Conservation (phyloP, 2,329 filamentous ascomycete genomes). For the Neonectria sp. region DNA sequence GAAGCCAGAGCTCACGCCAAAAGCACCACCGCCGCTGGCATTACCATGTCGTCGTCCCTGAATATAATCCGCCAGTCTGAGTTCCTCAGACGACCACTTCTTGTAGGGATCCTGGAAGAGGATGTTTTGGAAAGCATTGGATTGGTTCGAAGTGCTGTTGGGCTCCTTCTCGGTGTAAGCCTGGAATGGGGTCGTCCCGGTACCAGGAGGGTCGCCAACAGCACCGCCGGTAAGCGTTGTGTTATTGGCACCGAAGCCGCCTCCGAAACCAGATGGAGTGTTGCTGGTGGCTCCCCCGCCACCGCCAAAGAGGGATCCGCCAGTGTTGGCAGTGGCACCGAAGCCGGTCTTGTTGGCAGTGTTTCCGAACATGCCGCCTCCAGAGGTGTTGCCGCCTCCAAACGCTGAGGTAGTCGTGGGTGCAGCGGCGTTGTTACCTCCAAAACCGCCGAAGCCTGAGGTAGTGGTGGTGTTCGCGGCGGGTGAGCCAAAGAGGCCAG, state of each 20-base stretch:
- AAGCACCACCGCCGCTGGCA: slow-evolving; percentile 85
- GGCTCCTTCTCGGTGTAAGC: slow-evolving; percentile 82
- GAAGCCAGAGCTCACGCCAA: slow-evolving; percentile 74
- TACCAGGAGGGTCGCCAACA: slow-evolving; percentile 76
- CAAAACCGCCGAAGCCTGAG: slow-evolving; percentile 60
- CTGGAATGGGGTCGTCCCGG: slow-evolving; percentile 77
- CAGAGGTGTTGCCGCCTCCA: slow-evolving; percentile 53
- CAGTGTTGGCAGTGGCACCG: slow-evolving; percentile 58
- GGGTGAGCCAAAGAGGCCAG: slow-evolving; percentile 62
- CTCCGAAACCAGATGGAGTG: slow-evolving; percentile 53
- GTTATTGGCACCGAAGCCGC: slow-evolving; percentile 63
- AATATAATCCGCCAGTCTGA: slow-evolving; percentile 88
- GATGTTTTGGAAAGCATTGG: slow-evolving; percentile 83
- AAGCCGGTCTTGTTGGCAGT: slow-evolving; percentile 65
- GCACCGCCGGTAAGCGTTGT: slow-evolving; percentile 65
- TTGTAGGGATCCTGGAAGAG: slow-evolving; percentile 85
- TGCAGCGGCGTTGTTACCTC: slow-evolving; percentile 51
- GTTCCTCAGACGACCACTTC: slow-evolving; percentile 91
- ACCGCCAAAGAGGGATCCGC: slow-evolving; percentile 63
- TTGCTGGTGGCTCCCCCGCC: slow-evolving; percentile 27
- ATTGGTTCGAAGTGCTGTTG: slow-evolving; percentile 61
- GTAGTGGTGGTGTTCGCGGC: slow-evolving; percentile 56
- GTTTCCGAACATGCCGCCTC: slow-evolving; percentile 68
- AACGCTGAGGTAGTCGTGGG: slow-evolving; percentile 57
- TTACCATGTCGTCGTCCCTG: slow-evolving; percentile 90